Conservation (phyloP, 352 stramenopile genomes). For the Phytophthora sojae region DNA sequence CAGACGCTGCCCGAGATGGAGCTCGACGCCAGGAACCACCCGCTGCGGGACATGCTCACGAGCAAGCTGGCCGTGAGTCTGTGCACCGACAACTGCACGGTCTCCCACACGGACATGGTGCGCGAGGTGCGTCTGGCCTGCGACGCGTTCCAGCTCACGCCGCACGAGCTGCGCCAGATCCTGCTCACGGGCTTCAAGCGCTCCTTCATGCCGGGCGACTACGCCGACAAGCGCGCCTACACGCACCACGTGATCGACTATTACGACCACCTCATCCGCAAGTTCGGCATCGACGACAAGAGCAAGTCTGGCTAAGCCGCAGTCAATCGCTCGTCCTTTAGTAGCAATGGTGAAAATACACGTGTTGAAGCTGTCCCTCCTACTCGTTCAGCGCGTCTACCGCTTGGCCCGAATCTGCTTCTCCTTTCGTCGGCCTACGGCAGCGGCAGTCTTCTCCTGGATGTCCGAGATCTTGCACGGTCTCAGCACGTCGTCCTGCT, state of each 20-base stretch:
- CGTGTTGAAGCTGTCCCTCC: constrained; percentile 1
- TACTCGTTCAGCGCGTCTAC: constrained; percentile 18
- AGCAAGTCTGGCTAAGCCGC: constrained; percentile 34
- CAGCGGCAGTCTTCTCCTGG: constrained; percentile 78
- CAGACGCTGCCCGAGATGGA: constrained; percentile 86
- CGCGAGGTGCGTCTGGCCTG: constrained; percentile 82
- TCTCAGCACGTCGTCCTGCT: constrained; percentile 66
- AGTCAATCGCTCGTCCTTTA: too few relatives aligned
- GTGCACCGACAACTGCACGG: constrained; percentile 90
- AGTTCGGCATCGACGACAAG: constrained; percentile 71
- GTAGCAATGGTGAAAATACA: not conserved
- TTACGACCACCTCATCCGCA: constrained; percentile 77
- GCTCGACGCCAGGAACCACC: constrained; percentile 75
- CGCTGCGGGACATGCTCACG: constrained; percentile 83
- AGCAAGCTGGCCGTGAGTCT: constrained; percentile 84
- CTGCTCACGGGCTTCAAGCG: constrained; percentile 89
- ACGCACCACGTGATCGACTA: constrained; percentile 89
- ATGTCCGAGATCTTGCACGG: constrained; percentile 82
- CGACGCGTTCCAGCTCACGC: constrained; percentile 80
- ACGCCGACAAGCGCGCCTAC: constrained; percentile 81
- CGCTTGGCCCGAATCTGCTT: constrained; percentile 66
- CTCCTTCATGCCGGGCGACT: constrained; percentile 86
- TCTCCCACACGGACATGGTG: constrained; percentile 89
- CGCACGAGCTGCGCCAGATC: constrained; percentile 76
- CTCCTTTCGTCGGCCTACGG: constrained; percentile 72